Evolutionary conservation across 179 eudicot species (phyloP).

Genomic region (Heliamphora pulchella): DNA sequence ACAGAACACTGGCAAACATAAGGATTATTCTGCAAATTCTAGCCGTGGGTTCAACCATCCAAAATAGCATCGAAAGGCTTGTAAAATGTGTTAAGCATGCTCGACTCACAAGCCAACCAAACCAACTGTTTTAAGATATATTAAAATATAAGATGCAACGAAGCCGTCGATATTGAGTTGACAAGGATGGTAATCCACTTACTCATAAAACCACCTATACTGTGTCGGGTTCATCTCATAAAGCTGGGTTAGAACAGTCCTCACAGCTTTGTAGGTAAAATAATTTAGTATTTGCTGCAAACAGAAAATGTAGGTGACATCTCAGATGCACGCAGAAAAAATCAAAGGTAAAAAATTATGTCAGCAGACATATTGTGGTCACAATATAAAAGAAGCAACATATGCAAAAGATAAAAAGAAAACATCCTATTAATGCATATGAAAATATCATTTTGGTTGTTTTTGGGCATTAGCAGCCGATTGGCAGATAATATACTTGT

Average conservation of each 20-base stretch:
- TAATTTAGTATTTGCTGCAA: conserved; percentile 82
- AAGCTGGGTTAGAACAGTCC: conserved; percentile 85
- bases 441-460: not conserved
- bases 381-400: not conserved
- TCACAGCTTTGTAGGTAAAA: conserved; percentile 90
- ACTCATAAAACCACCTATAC: conserved; percentile 88
- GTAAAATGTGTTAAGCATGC: not conserved
- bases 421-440: not conserved
- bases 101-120: not conserved
- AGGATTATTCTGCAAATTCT: not conserved
- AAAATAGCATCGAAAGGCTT: not conserved
- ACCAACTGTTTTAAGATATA: not conserved
- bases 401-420: not conserved
- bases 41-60: not conserved
- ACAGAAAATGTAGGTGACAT: conserved; percentile 9
- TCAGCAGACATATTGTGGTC: not conserved
- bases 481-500: not conserved
- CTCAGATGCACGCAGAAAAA: not conserved
- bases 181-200: conserved; percentile 26
- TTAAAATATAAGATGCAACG: not conserved
- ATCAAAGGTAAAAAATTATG: not conserved
- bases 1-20: not conserved
- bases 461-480: not conserved
- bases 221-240: conserved; percentile 87
- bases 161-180: not conserved